Conservation (phyloP, 768 basidiomycete genomes). For the Trametes gibbosa region DNA sequence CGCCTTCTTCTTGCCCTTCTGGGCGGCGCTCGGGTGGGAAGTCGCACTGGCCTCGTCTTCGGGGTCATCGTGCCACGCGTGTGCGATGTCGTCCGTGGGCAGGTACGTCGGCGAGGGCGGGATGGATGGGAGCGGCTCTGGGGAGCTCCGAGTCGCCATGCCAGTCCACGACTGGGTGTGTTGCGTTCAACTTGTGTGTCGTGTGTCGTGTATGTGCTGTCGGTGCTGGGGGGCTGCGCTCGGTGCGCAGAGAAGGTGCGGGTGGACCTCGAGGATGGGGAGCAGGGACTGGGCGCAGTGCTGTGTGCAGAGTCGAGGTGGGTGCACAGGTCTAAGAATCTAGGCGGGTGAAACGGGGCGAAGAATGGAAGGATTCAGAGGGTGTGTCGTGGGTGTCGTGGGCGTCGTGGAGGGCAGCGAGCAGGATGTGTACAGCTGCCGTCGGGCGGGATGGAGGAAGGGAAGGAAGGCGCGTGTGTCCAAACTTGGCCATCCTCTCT, state of each 20-base stretch:
- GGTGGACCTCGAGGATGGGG: not conserved
- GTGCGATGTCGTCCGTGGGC: slow-evolving; percentile 36
- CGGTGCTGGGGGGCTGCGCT: not conserved
- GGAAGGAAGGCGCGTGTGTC: not conserved
- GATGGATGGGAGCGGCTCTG: slow-evolving; percentile 32
- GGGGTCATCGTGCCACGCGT: slow-evolving; percentile 33
- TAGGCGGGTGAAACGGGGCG: not conserved
- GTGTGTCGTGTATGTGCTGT: not conserved
- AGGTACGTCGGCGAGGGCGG: slow-evolving; percentile 27
- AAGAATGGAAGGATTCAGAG: not conserved
- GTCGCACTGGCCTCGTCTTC: slow-evolving; percentile 14
- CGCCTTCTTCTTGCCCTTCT: not conserved
- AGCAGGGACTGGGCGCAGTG: not conserved
- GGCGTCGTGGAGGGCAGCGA: not conserved
- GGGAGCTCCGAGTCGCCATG: slow-evolving; percentile 12
- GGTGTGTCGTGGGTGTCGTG: not conserved
- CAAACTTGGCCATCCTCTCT: not conserved
- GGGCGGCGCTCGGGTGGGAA: not conserved
- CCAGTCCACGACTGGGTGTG: not conserved
- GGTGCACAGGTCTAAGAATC: not conserved
- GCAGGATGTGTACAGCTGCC: not conserved
- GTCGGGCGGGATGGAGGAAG: not conserved
- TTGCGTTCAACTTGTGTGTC: not conserved
- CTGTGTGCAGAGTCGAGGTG: not conserved
- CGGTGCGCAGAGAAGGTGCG: not conserved